Base-by-base conservation (phyloP, 495 filamentous ascomycete species). In the Penicillium nucicola region DNA sequence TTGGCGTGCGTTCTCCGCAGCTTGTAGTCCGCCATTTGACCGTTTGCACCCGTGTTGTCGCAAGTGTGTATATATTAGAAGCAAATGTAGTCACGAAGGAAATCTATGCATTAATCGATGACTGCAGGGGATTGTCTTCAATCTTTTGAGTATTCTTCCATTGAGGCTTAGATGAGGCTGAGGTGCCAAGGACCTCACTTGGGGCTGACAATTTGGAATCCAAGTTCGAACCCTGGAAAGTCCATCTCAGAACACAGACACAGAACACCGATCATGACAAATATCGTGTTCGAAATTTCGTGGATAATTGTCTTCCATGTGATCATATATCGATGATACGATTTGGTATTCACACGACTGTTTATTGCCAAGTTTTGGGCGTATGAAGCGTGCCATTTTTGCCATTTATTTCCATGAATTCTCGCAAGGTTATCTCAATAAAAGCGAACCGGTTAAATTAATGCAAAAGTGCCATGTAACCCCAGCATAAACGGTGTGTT, bases 1-100 rank as follows among this genome's bases (percentile, higher is more conserved):
- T 72, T 72, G 53, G 55, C 61, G 52, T 72, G 69, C 42, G 55
- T 42, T 46, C 56, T 53, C 17, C 62, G 54, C 11, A 68, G 43
- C 33, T 57, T 67, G 18, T 53, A 57, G 20, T 44, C 58, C 17
- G 46, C 45, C 45, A 48, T 55, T 46, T 52, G 25, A n/a, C 30
- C 22, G 25, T 42, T 31, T 52, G 20, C 20, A 5, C 20, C 20
- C 20, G 55, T 60, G 18, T 43, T 42, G 19, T 32, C 37, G n/a
- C n/a, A n/a, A n/a, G n/a, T n/a, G n/a, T n/a, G n/a, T n/a, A n/a
- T n/a, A 17, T 41, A 13, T 14, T 19, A 1, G 4, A 7, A 5
- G 3, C 17, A 18, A 41, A 19, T 19, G 9, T 2, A 13, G 22
- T 18, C 5, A 18, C n/a, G 38, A 19, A 41, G 38, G 38, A 14